Evolutionary conservation across 371 early-diverging fungal species (phyloP).

Genomic region (Syncephalastrum racemosum): DNA sequence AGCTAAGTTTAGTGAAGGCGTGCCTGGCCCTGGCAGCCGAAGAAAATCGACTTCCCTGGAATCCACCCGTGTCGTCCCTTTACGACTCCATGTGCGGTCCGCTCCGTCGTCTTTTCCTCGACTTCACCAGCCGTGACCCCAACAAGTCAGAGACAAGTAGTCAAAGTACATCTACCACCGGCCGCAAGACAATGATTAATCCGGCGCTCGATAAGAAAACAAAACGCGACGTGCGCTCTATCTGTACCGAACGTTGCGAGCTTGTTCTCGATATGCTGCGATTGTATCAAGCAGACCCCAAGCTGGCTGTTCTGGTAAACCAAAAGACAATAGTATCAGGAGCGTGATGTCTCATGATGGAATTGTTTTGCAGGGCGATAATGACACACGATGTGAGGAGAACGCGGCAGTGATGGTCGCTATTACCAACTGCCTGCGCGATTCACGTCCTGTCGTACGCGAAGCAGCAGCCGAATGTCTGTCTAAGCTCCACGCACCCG

Average conservation of each 20-base stretch:
- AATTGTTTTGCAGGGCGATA: conserved; percentile 29
- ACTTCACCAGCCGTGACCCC: conserved; percentile 48
- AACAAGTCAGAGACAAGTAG: conserved; percentile 26
- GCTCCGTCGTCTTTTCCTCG: conserved; percentile 69
- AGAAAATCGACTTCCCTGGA: conserved; percentile 72
- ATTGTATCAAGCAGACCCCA: conserved; percentile 73
- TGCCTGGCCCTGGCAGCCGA: conserved; percentile 74
- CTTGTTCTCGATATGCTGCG: conserved; percentile 73
- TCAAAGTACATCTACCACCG: conserved; percentile 9
- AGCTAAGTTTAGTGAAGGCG: conserved; percentile 74
- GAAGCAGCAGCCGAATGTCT: conserved; percentile 72
- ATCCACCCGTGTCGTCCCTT: conserved; percentile 65
- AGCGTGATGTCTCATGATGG: background rate
- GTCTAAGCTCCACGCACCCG: conserved; percentile 59
- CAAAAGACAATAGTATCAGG: background rate
- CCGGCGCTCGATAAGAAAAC: conserved; percentile 35
- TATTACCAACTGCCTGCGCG: conserved; percentile 69
- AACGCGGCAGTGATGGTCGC: conserved; percentile 63
- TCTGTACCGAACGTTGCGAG: conserved; percentile 64
- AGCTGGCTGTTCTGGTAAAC: conserved; percentile 58
- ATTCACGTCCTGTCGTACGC: conserved; percentile 61
- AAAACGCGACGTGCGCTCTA: conserved; percentile 46
- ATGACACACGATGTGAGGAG: conserved; percentile 54
- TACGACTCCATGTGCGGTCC: conserved; percentile 69
- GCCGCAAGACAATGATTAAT: conserved; percentile 19